These are phyloP conservation scores for Phytomonas francai DNA, from an alignment of 208 protist genomes.

Conservation along the genomic window DNA sequence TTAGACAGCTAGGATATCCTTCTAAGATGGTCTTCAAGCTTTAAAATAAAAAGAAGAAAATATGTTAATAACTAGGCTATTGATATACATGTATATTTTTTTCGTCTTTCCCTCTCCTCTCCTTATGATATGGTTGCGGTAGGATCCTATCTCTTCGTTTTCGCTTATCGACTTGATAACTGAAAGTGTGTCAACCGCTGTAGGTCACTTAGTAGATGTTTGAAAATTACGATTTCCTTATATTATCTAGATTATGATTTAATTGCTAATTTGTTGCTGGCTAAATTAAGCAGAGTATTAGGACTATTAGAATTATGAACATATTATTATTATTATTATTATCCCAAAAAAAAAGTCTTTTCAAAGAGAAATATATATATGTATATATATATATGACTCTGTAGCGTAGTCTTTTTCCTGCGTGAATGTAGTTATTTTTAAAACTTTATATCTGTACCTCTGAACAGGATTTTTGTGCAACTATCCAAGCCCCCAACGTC, in stretches of 20 bases:
- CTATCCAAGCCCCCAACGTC: not conserved
- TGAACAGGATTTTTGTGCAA: not conserved
- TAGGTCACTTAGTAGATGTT: not conserved
- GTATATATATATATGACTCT: not conserved
- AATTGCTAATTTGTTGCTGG: not conserved
- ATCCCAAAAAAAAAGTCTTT: not conserved
- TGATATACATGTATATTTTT: constrained; percentile 1
- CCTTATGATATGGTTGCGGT: constrained; percentile 7
- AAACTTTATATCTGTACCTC: not conserved
- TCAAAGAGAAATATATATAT: too few species aligned
- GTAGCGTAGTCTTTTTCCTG: too few species aligned
- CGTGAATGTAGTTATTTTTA: not conserved
- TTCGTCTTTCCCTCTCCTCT: constrained; percentile 11
- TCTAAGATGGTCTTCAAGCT: constrained; percentile 89
- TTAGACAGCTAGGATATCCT: constrained; percentile 87
- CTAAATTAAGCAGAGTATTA: not conserved
- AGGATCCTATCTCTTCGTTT: not conserved
- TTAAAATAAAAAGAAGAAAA: constrained; percentile 20
- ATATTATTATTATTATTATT: too few species aligned
- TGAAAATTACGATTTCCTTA: not conserved
- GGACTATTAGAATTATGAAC: too few species aligned
- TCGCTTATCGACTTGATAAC: constrained; percentile 5
- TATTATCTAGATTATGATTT: constrained; percentile 6
- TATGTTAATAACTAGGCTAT: not conserved
- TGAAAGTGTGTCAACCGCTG: too few species aligned